phyloP scores from a whole-genome alignment of 1,139 yeast species.

The Candida mesenterica region DNA sequence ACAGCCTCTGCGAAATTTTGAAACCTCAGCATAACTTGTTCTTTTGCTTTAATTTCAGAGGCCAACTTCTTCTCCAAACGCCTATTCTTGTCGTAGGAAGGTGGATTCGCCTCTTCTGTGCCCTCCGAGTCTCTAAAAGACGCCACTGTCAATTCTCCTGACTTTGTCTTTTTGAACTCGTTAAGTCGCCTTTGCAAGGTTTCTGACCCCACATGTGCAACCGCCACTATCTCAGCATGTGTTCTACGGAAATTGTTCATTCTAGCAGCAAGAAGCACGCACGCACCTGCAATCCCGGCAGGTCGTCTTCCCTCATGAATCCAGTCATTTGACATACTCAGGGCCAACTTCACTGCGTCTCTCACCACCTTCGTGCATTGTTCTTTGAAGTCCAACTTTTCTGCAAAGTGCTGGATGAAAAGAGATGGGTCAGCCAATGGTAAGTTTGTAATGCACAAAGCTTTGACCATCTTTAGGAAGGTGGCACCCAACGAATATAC shows the following conservation, averaged over 20 bases:
- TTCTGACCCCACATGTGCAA: constrained; percentile 92
- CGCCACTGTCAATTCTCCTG: constrained; percentile 70
- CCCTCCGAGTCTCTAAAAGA: constrained; percentile 56
- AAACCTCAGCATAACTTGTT: constrained; percentile 27
- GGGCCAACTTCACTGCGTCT: constrained; percentile 86
- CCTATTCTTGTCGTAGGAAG: constrained; percentile 65
- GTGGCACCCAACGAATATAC: constrained; percentile 96
- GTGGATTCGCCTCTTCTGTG: constrained; percentile 68
- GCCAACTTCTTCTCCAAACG: constrained; percentile 26
- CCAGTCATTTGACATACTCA: constrained; percentile 93
- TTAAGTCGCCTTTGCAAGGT: constrained; percentile 86
- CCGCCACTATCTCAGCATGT: constrained; percentile 91
- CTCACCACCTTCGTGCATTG: constrained; percentile 70
- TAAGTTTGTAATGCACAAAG: constrained; percentile 67
- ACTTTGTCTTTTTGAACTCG: constrained; percentile 78
- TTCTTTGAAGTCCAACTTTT: constrained; percentile 73
- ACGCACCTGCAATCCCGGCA: constrained; percentile 98
- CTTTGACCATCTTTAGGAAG: constrained; percentile 83
- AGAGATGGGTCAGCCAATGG: constrained; percentile 94
- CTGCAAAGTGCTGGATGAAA: constrained; percentile 91
- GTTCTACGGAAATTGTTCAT: constrained; percentile 93
- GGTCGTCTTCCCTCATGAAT: constrained; percentile 95
- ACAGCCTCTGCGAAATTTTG: constrained; percentile 2
- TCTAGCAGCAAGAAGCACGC: constrained; percentile 86
- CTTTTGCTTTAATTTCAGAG: constrained; percentile 30